Base-by-base conservation (phyloP, 306 rosid genomes). In the Sophora flavescens region DNA sequence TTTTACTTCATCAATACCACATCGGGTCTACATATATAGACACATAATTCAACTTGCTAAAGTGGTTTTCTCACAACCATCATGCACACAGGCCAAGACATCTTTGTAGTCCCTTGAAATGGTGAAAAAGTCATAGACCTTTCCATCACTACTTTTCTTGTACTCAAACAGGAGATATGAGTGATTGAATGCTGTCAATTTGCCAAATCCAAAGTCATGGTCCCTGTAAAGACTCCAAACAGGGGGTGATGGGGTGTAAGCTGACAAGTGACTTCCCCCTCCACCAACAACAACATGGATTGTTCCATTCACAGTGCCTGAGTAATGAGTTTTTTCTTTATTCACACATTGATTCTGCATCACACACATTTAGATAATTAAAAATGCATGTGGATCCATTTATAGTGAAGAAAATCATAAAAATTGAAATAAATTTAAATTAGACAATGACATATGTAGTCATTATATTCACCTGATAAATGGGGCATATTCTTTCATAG, bases 401-500 rank as follows among this genome's bases (percentile, higher is more conserved):
- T 30, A 30, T 0, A 30, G 1, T 22, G 22, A 22, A 22, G 1
- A 22, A 22, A 22, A 30, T 30, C 32, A 30, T 30, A 2, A 30
- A 30, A 3, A 30, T 30, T 30, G 32, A 30, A 2, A 2, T 39
- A 1, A 42, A 45, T 44, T 69, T 33, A 53, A 42, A 48, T 14
- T 38, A 62, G 13, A 60, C 16, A 39, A 35, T 9, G 9, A 9
- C 28, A 38, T 74, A 28, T 32, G 10, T 68, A 41, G 47, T 11
- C 28, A 53, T 22, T 11, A 62, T 22, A 9, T 16, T 71, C 81
- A 91, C 97, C 97, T 91, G 91, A 85, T 94, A 91, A 62, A 94
- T 59, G 50, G 96, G 97, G 64, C 97, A 94, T 13, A 94, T 68
- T 86, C 97, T 85, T 84, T 94, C 98, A 8, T 91, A 91, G 91